Evolutionary conservation across 2,329 filamentous ascomycete genomes (phyloP).

Genomic region (Helotiales sp.): DNA sequence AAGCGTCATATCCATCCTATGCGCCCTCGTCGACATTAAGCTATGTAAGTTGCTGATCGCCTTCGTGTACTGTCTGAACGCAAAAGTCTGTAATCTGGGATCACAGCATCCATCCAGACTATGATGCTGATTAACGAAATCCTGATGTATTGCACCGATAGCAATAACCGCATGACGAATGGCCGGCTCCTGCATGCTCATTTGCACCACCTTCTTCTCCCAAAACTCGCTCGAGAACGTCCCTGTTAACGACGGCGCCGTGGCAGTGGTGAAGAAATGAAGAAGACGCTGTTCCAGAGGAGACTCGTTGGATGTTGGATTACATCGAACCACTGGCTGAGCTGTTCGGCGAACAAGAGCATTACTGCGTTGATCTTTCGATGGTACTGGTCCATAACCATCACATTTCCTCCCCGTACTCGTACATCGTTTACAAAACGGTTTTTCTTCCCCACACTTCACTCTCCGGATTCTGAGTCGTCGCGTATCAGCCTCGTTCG

Average conservation of each 20-base stretch:
- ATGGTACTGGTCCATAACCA: constrained; percentile 28
- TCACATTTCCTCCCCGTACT: constrained; percentile 33
- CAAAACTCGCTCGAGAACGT: constrained; percentile 31
- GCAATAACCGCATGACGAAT: constrained; percentile 32
- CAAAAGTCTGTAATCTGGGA: constrained; percentile 40
- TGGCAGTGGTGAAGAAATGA: constrained; percentile 28
- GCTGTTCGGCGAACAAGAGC: not conserved
- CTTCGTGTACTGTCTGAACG: constrained; percentile 58
- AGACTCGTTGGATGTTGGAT: constrained; percentile 13
- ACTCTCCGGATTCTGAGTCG: constrained; percentile 30
- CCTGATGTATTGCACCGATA: constrained; percentile 32
- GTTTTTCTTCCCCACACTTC: constrained; percentile 34
- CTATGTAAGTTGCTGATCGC: constrained; percentile 44
- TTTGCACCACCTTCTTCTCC: constrained; percentile 27
- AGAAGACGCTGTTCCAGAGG: constrained; percentile 25
- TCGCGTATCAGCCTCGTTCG: not conserved
- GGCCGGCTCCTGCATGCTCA: constrained; percentile 25
- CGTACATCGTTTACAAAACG: constrained; percentile 33
- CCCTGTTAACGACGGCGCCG: constrained; percentile 26
- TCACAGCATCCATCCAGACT: constrained; percentile 38
- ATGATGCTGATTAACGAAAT: constrained; percentile 42
- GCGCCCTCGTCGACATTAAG: constrained; percentile 26
- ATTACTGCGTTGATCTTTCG: constrained; percentile 2
- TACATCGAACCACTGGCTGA: constrained; percentile 2
- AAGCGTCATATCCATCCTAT: constrained; percentile 42